Percentiles rank a stretch among this genome's conserved stretches.
These are phyloP conservation scores for Macrolepiota dolichaula DNA, from an alignment of 768 basidiomycete genomes.

Conservation along the genomic window DNA sequence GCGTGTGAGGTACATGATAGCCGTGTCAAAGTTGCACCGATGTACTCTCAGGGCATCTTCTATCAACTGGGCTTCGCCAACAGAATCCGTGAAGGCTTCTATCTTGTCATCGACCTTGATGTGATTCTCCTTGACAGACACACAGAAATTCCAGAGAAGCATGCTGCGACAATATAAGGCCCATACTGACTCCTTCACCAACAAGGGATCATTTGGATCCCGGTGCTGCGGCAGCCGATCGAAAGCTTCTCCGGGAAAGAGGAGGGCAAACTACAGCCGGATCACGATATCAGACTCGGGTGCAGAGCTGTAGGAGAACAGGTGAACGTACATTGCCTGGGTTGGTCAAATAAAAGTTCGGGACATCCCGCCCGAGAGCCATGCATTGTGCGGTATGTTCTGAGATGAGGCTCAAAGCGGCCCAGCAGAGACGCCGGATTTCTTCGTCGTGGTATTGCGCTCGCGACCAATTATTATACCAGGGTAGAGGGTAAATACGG, in stretches of 20 bases:
- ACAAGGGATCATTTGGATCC: constrained; percentile 22
- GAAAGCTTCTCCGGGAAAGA: constrained; percentile 73
- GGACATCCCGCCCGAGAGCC: constrained; percentile 56
- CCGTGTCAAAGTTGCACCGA: constrained; percentile 66
- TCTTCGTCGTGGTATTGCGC: constrained; percentile 64
- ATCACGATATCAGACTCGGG: constrained; percentile 1
- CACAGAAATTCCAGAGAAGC: constrained; percentile 76
- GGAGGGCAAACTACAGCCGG: constrained; percentile 48
- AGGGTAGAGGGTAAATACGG: constrained; percentile 53
- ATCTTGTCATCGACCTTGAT: constrained; percentile 14
- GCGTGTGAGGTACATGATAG: constrained; percentile 60
- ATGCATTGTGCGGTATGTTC: constrained; percentile 68
- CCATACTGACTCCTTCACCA: constrained; percentile 71
- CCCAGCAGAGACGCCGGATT: constrained; percentile 75
- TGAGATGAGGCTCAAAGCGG: constrained; percentile 64
- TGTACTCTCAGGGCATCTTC: constrained; percentile 68
- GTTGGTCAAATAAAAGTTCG: constrained; percentile 57
- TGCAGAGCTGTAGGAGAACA: not conserved
- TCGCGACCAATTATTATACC: constrained; percentile 56
- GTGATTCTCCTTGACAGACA: constrained; percentile 38
- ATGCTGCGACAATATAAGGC: constrained; percentile 79
- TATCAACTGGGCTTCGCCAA: constrained; percentile 50
- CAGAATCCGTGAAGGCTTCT: constrained; percentile 50
- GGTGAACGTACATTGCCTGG: constrained; percentile 52
- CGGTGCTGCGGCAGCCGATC: constrained; percentile 37